Base-by-base conservation (phyloP, 129 eudicot genomes). In the Glebionis coronaria region DNA sequence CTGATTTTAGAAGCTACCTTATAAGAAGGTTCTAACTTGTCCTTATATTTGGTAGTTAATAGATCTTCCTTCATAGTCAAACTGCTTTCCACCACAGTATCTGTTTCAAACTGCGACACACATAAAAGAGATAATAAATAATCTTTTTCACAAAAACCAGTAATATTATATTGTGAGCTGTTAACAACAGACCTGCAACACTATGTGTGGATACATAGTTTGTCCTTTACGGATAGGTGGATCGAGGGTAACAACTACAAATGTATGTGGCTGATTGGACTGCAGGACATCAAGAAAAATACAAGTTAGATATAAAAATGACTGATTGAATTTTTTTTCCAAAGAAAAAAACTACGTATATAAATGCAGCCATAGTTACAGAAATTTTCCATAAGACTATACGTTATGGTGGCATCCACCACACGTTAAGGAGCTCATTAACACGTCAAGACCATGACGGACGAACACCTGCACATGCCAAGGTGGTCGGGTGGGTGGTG, bases 171-270 rank as follows among this genome's bases (percentile, higher is more conserved):
- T 52, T 44, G 14, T 52, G 38, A 74, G 68, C 68, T 15, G 4
- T 52, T 8, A 61, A 45, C 65, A 68, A 69, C 68, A 60, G 60
- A 92, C 98, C 96, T 92, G 98, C 85, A 92, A 77, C 61, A 92
- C 96, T 35, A 92, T 92, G 67, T 92, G 98, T 40, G 98, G 98
- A 78, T 92, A 92, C 75, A 92, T 57, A 12, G 98, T 92, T 83
- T 92, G 98, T 57, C 98, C 98, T 71, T 92, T 92, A 71, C 95
- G 90, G 70, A 92, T 92, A n/a, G 98, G 98, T 16, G 98, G 98
- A 69, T 92, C 98, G 47, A 88, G 95, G 68, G 96, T 88, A 54
- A 88, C 83, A 40, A 92, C 89, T 11, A 92, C 91, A 73, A 92
- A 92, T 9, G 96, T 92, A 76, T 88, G 96, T 23, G 98, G 98